phyloP scores from a whole-genome alignment of 768 basidiomycete species.

The Chiua virens region DNA sequence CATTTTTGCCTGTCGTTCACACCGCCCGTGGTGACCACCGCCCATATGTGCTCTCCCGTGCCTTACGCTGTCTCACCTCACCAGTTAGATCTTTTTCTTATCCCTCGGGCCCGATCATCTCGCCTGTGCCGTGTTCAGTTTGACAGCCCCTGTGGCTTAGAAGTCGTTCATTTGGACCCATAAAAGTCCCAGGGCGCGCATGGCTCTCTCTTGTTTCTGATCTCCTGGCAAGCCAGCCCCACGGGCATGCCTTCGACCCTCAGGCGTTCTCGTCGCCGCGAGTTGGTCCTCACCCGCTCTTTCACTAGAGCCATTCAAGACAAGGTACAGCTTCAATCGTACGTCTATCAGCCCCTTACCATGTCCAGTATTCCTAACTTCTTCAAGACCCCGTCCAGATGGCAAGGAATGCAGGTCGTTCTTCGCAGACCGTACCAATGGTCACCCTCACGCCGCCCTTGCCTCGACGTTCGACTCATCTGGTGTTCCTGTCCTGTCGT shows the following conservation, averaged over 20 bases:
- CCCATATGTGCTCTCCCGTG: constrained; percentile 7
- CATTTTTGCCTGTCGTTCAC: constrained; percentile 19
- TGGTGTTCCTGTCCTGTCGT: constrained; percentile 14
- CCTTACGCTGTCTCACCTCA: constrained; percentile 1
- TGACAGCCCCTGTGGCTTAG: constrained; percentile 31
- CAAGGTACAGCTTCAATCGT: constrained; percentile 35
- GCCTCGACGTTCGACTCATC: constrained; percentile 18
- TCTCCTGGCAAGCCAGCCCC: constrained; percentile 17
- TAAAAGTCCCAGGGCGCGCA: constrained; percentile 26
- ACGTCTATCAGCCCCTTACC: constrained; percentile 13
- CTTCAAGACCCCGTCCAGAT: constrained; percentile 15
- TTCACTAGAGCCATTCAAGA: constrained; percentile 49
- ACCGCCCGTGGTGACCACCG: background rate
- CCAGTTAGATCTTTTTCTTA: background rate
- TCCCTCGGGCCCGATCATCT: constrained; percentile 15
- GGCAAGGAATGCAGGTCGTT: constrained; percentile 20
- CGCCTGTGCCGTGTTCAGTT: constrained; percentile 10
- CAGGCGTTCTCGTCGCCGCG: constrained; percentile 48
- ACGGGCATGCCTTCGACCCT: constrained; percentile 41
- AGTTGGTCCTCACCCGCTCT: constrained; percentile 49
- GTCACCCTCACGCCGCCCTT: constrained; percentile 10
- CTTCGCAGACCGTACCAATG: constrained; percentile 23
- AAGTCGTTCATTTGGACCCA: constrained; percentile 20
- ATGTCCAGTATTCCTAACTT: constrained; percentile 3
- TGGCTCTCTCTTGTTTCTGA: constrained; percentile 13